Base-by-base conservation (phyloP, 2,329 filamentous ascomycete genomes). In the Curvularia eragrostidis region DNA sequence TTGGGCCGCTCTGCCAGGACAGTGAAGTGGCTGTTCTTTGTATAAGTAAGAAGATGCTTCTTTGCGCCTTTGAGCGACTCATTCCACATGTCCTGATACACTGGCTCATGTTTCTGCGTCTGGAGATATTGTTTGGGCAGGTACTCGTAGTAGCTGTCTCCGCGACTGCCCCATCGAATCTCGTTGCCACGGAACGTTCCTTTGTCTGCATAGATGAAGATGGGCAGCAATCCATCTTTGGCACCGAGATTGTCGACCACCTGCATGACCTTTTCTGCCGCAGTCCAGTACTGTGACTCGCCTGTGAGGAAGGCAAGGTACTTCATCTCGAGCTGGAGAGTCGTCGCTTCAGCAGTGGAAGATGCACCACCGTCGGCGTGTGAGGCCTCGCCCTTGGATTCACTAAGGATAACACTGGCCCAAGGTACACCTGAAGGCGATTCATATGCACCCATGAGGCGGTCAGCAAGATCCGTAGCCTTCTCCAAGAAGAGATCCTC, bases 51-150 rank as follows among this genome's bases (percentile, higher is more conserved):
- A 28, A 99, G 85, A 74, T 99, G 89, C 78, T 96, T 96, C 70
- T 94, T 92, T 55, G 98, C 88, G 48, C 94, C 95, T 15, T 81
- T 82, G 44, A 99, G 81, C 13, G 92, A 84, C 74, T 99, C 90
- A 38, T 94, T 84, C 93, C 96, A 99, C 88, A 99, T 91, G 13
- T 95, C 91, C 64, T 89, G 83, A 77, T 99, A 99, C 15, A 98
- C 80, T 0, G 87, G 83, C 75, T 99, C 94, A 71, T 93, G 84
- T 74, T 90, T 87, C 55, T 91, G 91, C 12, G 95, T 99, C 77
- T 99, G 95, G 19, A 97, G 83, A 74, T 96, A 98, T 76, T 99
- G 95, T 80, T 99, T 99, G 82, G 98, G 96, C 49, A 99, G 86
- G 76, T 99, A 99, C 79, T 99, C 85, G 79, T 99, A 99, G 79